A percentile compares a stretch with the other conserved stretches of the same genome.
Evolutionary conservation across 1,139 yeast genomes (phyloP).

Genomic region (Trichomonascaceae sp.): DNA sequence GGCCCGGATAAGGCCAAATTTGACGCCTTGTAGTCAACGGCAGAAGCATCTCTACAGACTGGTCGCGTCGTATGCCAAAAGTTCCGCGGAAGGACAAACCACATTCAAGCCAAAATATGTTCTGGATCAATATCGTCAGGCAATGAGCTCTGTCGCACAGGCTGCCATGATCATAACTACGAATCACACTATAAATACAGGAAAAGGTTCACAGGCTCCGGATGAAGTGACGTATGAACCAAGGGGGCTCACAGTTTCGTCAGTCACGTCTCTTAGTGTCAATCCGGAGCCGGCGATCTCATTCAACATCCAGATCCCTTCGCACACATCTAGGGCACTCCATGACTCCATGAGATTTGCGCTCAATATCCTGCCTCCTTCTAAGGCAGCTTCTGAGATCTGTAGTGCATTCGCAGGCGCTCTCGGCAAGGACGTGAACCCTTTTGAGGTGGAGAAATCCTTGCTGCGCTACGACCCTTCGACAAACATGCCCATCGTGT

Average conservation of each 20-base stretch:
- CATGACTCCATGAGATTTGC: conserved; percentile 48
- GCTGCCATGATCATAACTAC: conserved; percentile 19
- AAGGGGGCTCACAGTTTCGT: conserved; percentile 65
- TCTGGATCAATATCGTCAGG: conserved; percentile 7
- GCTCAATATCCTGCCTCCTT: conserved; percentile 61
- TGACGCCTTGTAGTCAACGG: too few relatives aligned
- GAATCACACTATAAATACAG: conserved; percentile 7
- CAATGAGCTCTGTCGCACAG: conserved; percentile 16
- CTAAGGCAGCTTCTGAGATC: conserved; percentile 32
- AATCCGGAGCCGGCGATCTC: conserved; percentile 63
- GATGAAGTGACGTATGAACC: conserved; percentile 11
- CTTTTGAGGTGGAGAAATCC: conserved; percentile 18
- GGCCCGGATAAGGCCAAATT: too few relatives aligned
- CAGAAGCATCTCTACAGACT: too few relatives aligned
- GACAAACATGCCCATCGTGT: conserved; percentile 42
- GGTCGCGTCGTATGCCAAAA: too few relatives aligned
- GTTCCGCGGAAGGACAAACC: too few relatives aligned
- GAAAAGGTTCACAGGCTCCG: conserved; percentile 1
- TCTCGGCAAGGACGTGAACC: conserved; percentile 23
- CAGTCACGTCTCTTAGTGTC: conserved; percentile 66
- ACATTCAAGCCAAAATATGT: too few relatives aligned
- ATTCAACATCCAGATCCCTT: conserved; percentile 73
- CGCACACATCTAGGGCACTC: conserved; percentile 55
- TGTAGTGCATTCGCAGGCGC: conserved; percentile 25
- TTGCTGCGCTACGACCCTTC: conserved; percentile 13